Conservation (phyloP, 2,329 filamentous ascomycete genomes). For the Hirsutella minnesotensis region DNA sequence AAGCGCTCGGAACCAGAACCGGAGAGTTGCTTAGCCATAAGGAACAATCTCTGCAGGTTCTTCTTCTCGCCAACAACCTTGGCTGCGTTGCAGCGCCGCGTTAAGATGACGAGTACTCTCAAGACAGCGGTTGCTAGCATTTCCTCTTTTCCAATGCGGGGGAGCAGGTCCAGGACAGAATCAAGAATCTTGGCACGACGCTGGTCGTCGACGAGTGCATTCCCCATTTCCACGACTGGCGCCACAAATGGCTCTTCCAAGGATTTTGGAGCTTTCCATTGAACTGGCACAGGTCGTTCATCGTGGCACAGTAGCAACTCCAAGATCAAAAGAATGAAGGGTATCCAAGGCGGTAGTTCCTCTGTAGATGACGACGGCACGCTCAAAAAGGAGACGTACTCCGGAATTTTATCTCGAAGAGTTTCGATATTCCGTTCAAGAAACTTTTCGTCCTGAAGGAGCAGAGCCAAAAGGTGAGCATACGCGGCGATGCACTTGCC, state of each 20-base stretch:
- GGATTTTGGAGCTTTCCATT: conserved; percentile 50
- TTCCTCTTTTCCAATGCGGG: conserved; percentile 78
- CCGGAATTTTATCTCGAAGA: conserved; percentile 64
- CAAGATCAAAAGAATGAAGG: conserved; percentile 77
- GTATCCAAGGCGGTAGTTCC: conserved; percentile 83
- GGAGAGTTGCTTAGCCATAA: conserved; percentile 89
- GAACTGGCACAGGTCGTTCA: conserved; percentile 62
- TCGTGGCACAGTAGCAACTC: conserved; percentile 88
- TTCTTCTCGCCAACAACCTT: conserved; percentile 71
- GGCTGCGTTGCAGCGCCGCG: conserved; percentile 65
- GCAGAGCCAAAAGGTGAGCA: conserved; percentile 78
- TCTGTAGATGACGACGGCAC: conserved; percentile 55
- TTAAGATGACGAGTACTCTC: conserved; percentile 78
- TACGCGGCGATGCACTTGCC: conserved; percentile 65
- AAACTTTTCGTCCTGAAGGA: conserved; percentile 73
- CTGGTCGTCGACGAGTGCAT: conserved; percentile 41
- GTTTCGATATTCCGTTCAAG: conserved; percentile 65
- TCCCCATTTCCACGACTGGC: conserved; percentile 49
- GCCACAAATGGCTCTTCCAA: conserved; percentile 37
- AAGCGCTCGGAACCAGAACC: conserved; percentile 67
- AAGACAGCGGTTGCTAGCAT: conserved; percentile 71
- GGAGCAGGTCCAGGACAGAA: conserved; percentile 70
- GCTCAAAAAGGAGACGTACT: conserved; percentile 70
- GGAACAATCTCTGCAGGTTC: conserved; percentile 79
- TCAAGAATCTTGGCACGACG: conserved; percentile 63